Evolutionary conservation across 768 basidiomycete genomes (phyloP).

Genomic region (Lentinula detonsa): DNA sequence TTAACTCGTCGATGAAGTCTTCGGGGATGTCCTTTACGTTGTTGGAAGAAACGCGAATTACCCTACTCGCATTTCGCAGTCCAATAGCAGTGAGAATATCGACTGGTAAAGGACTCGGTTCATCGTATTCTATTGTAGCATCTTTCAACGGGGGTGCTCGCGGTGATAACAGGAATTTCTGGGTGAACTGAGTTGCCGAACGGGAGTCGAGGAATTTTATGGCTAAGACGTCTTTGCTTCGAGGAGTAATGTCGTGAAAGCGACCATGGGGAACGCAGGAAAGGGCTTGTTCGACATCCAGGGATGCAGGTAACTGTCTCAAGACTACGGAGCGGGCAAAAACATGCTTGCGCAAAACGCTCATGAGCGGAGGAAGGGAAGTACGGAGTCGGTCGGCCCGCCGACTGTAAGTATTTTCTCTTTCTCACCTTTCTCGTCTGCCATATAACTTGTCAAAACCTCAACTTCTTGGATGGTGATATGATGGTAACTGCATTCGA

Average conservation of each 20-base stretch:
- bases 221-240: background rate
- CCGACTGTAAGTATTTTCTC: background rate
- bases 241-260: background rate
- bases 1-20: background rate
- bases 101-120: background rate
- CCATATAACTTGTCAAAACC: too few species aligned
- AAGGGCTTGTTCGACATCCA: background rate
- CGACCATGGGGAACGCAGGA: background rate
- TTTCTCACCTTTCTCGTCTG: too few species aligned
- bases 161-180: background rate
- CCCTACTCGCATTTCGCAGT: background rate
- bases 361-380: background rate
- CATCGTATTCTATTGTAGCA: background rate
- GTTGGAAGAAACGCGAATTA: background rate
- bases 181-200: background rate
- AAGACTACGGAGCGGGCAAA: background rate
- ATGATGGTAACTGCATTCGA: too few species aligned
- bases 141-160: background rate
- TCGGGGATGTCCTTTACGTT: background rate
- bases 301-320: background rate
- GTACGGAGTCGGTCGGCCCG: background rate
- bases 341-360: background rate
- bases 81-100: background rate
- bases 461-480: too few species aligned
- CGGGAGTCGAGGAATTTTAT: conserved; percentile 1